A percentile compares a stretch with the other conserved stretches of the same genome.
phyloP scores from a whole-genome alignment of 2,329 filamentous ascomycete species.

The Penicillium polonicum region DNA sequence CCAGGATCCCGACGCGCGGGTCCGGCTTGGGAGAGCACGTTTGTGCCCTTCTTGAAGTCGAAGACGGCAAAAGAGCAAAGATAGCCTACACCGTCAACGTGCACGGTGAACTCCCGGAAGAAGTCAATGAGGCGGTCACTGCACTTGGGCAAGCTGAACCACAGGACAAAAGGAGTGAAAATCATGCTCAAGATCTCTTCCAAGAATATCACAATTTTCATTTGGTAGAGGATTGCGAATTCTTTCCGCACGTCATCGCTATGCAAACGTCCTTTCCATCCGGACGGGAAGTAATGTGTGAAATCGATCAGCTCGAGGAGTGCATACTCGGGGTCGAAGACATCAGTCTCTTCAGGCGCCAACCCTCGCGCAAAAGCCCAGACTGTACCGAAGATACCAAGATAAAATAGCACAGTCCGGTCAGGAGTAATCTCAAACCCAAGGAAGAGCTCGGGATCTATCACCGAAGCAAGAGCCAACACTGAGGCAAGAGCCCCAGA shows the following conservation, averaged over 20 bases:
- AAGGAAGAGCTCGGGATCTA: slow-evolving; percentile 87
- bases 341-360: slow-evolving; percentile 81
- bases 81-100: slow-evolving; percentile 93
- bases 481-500: slow-evolving; percentile 83
- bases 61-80: slow-evolving; percentile 98
- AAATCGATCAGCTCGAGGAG: slow-evolving; percentile 86
- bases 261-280: slow-evolving; percentile 88
- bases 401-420: slow-evolving; percentile 85
- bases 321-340: slow-evolving; percentile 90
- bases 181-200: slow-evolving; percentile 92
- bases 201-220: slow-evolving; percentile 86
- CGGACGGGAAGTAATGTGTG: slow-evolving; percentile 84
- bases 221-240: slow-evolving; percentile 86
- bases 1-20: slow-evolving; percentile 29
- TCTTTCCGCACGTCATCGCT: slow-evolving; percentile 90
- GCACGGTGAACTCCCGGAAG: slow-evolving; percentile 95
- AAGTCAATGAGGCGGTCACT: slow-evolving; percentile 95
- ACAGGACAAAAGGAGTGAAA: slow-evolving; percentile 84
- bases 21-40: slow-evolving; percentile 50
- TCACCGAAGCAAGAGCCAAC: slow-evolving; percentile 76
- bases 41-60: slow-evolving; percentile 82
- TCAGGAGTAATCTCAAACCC: slow-evolving; percentile 88
- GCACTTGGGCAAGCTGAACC: slow-evolving; percentile 80
- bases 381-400: slow-evolving; percentile 76
- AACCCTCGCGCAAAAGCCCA: slow-evolving; percentile 81